Evolutionary conservation across 208 protist genomes (phyloP).

Genomic region (Leishmania tarentolae): DNA sequence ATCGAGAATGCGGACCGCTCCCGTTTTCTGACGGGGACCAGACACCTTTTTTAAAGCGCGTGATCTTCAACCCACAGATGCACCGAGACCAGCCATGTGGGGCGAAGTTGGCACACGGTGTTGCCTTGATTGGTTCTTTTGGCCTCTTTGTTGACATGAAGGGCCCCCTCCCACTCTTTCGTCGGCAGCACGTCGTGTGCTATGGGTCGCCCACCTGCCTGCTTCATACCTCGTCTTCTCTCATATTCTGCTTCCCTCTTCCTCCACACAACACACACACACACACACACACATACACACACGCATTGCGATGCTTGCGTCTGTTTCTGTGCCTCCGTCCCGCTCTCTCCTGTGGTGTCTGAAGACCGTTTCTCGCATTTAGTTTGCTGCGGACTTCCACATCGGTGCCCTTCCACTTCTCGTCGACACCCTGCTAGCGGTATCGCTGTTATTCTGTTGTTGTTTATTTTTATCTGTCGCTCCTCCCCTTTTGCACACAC

Average conservation of each 20-base stretch:
- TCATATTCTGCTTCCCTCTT: not conserved
- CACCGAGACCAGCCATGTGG: not conserved
- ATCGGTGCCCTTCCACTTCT: not conserved
- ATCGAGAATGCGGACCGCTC: not conserved
- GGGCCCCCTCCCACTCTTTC: too few species aligned
- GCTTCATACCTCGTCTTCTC: not conserved
- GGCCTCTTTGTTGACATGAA: not conserved
- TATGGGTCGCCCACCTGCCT: not conserved
- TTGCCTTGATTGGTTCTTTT: not conserved
- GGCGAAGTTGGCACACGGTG: not conserved
- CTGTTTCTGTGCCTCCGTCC: not conserved
- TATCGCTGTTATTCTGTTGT: not conserved
- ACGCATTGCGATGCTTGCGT: not conserved
- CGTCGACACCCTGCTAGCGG: not conserved
- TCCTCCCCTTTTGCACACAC: not conserved
- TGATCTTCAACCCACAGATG: not conserved
- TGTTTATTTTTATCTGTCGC: not conserved
- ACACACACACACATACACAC: not conserved
- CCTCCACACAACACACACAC: slow-evolving; percentile 1
- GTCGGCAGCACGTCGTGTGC: not conserved
- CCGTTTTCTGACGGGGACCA: not conserved
- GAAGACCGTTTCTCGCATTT: not conserved
- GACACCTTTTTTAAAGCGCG: not conserved
- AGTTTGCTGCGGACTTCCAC: not conserved
- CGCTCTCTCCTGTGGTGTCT: not conserved